A percentile compares a stretch with the other conserved stretches of the same genome.
Evolutionary conservation across 768 basidiomycete genomes (phyloP).

Genomic region (Auriscalpium microsporum): DNA sequence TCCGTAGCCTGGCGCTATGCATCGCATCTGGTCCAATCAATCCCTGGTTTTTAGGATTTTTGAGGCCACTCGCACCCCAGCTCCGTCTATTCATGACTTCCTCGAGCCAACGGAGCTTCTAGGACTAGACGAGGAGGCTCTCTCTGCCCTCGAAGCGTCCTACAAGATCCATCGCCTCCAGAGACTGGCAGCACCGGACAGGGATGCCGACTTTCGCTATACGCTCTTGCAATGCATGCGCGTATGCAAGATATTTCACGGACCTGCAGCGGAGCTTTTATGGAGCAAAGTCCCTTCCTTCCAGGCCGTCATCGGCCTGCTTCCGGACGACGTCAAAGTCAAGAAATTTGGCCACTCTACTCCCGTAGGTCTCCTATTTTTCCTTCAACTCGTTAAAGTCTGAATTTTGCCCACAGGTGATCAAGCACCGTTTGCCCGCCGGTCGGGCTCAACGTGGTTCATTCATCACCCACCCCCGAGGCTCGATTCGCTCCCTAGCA

Average conservation of each 20-base stretch:
- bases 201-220: neutral
- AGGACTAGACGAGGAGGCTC: neutral
- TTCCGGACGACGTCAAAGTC: slow-evolving; percentile 72
- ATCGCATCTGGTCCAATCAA: neutral
- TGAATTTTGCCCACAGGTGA: neutral
- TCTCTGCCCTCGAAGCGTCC: neutral
- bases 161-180: neutral
- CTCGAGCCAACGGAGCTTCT: neutral
- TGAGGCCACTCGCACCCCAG: neutral
- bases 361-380: neutral
- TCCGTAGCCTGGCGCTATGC: neutral
- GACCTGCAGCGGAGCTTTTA: neutral
- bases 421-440: too few species aligned
- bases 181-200: neutral
- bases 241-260: neutral
- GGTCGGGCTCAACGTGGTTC: too few species aligned
- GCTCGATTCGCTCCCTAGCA: neutral
- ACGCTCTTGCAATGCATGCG: neutral
- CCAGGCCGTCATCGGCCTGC: slow-evolving; percentile 72
- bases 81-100: neutral
- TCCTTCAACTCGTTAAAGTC: neutral
- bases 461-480: too few species aligned
- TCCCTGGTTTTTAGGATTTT: neutral
- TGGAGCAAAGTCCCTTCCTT: slow-evolving; percentile 72
- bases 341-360: slow-evolving; percentile 23